These are phyloP conservation scores for Pythium myriotylum DNA, from an alignment of 352 stramenopile genomes.

Conservation along the genomic window DNA sequence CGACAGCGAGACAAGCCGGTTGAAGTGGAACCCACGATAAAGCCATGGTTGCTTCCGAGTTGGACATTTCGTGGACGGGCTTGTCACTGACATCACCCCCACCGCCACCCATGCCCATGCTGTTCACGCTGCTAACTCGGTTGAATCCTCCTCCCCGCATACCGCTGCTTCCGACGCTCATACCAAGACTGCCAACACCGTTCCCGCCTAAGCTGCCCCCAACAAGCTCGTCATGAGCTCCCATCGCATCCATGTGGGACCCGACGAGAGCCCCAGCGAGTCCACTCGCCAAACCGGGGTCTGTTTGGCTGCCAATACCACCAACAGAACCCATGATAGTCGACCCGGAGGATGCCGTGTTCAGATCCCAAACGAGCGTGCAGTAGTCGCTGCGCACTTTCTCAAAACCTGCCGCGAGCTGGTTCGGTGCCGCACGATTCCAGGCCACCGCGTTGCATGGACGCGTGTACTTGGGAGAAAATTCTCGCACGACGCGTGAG, in stretches of 20 bases:
- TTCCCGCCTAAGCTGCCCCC: neutral
- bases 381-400: slow-evolving; percentile 88
- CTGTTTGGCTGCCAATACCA: slow-evolving; percentile 8
- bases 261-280: slow-evolving; percentile 22
- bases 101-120: neutral
- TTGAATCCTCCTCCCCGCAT: slow-evolving; percentile 9
- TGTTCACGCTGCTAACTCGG: slow-evolving; percentile 17
- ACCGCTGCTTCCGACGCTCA: slow-evolving; percentile 10
- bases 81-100: slow-evolving; percentile 44
- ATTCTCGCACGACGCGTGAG: slow-evolving; percentile 65
- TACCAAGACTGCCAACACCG: slow-evolving; percentile 5
- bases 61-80: slow-evolving; percentile 77
- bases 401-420: slow-evolving; percentile 83
- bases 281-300: neutral
- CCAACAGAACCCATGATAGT: slow-evolving; percentile 28
- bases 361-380: slow-evolving; percentile 85
- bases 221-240: slow-evolving; percentile 17
- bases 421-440: slow-evolving; percentile 74
- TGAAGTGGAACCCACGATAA: slow-evolving; percentile 85
- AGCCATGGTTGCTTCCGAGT: slow-evolving; percentile 83
- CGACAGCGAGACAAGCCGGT: slow-evolving; percentile 75
- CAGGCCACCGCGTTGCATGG: slow-evolving; percentile 85
- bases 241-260: slow-evolving; percentile 22
- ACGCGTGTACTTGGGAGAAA: slow-evolving; percentile 79
- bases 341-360: slow-evolving; percentile 36